phyloP scores from a whole-genome alignment of 2,329 filamentous ascomycete species.

The Cyphellophora attinorum region DNA sequence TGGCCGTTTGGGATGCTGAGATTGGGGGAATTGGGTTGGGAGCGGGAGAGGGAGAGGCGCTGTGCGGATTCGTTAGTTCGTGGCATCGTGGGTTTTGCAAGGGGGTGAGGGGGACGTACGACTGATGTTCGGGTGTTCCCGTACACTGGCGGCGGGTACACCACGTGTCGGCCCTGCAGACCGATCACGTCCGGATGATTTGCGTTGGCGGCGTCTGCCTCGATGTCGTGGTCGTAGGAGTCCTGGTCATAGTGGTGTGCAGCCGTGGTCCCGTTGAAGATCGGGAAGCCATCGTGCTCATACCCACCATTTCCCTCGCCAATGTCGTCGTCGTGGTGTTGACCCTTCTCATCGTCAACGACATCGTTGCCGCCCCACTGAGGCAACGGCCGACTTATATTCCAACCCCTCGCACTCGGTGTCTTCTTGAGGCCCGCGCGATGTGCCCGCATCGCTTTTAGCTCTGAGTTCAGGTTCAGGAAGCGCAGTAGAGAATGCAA shows the following conservation, averaged over 20 bases:
- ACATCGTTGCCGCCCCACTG: neutral
- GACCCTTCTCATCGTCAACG: neutral
- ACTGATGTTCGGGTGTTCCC: conserved; percentile 77
- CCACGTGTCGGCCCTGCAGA: too few relatives aligned
- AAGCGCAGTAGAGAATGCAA: neutral
- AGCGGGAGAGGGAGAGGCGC: too few relatives aligned
- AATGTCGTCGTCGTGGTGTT: too few relatives aligned
- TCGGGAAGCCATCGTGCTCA: neutral
- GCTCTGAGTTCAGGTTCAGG: neutral
- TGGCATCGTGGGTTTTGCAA: neutral
- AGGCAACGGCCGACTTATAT: neutral
- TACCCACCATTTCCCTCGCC: neutral
- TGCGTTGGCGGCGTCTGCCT: neutral
- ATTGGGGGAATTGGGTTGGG: conserved; percentile 10
- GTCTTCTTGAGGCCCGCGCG: conserved; percentile 1
- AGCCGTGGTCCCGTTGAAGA: too few relatives aligned
- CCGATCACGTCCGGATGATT: too few relatives aligned
- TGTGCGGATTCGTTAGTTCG: too few relatives aligned
- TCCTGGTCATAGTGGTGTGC: neutral
- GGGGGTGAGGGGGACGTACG: conserved; percentile 44
- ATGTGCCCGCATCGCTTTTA: neutral
- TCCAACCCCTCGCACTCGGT: conserved; percentile 1
- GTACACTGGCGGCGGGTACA: conserved; percentile 69
- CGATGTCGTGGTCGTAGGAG: neutral
- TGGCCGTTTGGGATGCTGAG: conserved; percentile 31